Base-by-base conservation (phyloP, 2,329 filamentous ascomycete species). In the Fusarium denticulatum region DNA sequence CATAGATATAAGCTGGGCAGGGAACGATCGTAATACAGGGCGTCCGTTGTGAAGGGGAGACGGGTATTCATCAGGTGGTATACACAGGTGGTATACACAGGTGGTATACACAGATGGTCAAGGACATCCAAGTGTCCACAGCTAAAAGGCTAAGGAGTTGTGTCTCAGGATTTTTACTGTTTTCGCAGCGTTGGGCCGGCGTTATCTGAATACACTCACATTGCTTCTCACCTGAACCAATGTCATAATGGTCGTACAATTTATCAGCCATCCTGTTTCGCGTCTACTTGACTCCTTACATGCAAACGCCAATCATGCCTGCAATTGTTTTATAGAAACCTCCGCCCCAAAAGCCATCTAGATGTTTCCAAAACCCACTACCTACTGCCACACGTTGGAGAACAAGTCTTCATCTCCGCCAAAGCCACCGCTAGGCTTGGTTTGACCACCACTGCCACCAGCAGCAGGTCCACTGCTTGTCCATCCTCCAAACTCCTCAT, bases 401-500 rank as follows among this genome's bases (percentile, higher is more conserved):
- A 98, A 98, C 78, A 98, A 82, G 84, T 98, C 96, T 74, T 98
- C 96, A 61, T 90, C 91, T 60, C 87, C 90, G 26, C 89, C 91
- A 75, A 92, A 89, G 20, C 89, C 89, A 28, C 87, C 84, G 32
- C 88, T 83, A 39, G 91, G 85, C 83, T 93, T 83, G 20, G 83
- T 79, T 30, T 82, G 82, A 52, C 81, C 81, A 50, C 80, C 80
- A 55, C 81, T 81, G 47, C 80, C 80, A 26, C 85, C 79, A 37
- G 83, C 80, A 2, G 83, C 80, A 14, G 86, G 83, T 42, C 86
- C 76, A 88, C 92, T 84, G 87, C 94, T 97, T 53, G 94, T 91
- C 96, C 96, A 98, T 18, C 96, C 95, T 26, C 96, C 96, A 84
- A 98, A 98, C 80, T 98, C 96, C 82, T 98, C 96, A 77, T 98